Evolutionary conservation across 106 monocot genomes (phyloP), one percentile per base, ranked within the genome.

Genomic region (Acorus calamus): DNA sequence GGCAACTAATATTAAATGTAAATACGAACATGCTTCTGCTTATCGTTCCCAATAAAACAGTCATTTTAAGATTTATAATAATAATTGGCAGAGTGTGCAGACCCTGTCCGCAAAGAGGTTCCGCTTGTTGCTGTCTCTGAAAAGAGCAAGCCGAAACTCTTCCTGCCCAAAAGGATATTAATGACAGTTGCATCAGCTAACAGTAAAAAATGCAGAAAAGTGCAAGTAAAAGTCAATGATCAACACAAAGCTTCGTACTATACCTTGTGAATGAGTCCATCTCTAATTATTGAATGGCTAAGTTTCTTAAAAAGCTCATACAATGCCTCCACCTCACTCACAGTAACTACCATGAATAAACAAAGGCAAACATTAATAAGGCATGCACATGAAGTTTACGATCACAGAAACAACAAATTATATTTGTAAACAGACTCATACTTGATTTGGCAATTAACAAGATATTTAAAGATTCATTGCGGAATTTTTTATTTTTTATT

Each of bases 61-160:
- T 28, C 28, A 28, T 28, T 28, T 28, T 28, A 28, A 28, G 28
- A 28, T 28, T 28, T 28, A 28, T 28, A 28, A 28, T 28, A 28
- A 28, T 28, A 28, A 28, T 28, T 28, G 28, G 28, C 49, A n/a
- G 8, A 3, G 61, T n/a, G 14, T 52, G 60, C 78, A 59, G 12
- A 92, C 92, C 74, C 92, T 82, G 59, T 92, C 92, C 11, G 77
- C 84, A 52, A 92, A 92, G 42, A 92, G 80, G 78, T 92, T 92
- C 51, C 64, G 55, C 58, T 59, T 87, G 52, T 75, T 92, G 64
- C 79, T 84, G 69, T 93, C 89, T 66, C 47, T 84, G 77, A 84
- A 87, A 64, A 92, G 82, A 9, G 87, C 92, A 64, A 92, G 77
- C 54, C 77, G 87, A 59, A 92, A 87, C 55, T 92, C 92, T 82